Percentiles rank a stretch among this genome's conserved stretches.
Evolutionary conservation across 805 yeast species (phyloP).

Genomic region (Candida oleophila): DNA sequence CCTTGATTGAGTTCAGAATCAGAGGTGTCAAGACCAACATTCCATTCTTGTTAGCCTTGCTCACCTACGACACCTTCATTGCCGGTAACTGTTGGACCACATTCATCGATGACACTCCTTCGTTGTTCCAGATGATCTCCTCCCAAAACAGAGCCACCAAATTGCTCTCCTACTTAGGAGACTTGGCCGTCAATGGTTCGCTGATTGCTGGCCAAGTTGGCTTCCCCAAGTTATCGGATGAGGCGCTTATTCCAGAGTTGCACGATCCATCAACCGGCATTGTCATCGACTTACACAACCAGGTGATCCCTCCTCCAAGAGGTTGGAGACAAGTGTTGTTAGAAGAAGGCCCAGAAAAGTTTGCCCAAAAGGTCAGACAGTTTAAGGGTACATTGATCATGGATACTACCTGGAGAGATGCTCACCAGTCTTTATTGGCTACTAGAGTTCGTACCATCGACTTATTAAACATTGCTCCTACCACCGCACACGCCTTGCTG

Average conservation of each 20-base stretch:
- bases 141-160: conserved; percentile 98
- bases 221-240: conserved; percentile 73
- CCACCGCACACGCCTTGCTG: conserved; percentile 85
- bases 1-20: conserved; percentile 95
- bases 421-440: conserved; percentile 96
- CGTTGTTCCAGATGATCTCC: conserved; percentile 87
- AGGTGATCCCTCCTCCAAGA: conserved; percentile 48
- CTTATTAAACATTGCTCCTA: conserved; percentile 85
- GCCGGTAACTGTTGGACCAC: conserved; percentile 95
- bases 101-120: conserved; percentile 96
- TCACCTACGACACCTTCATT: conserved; percentile 87
- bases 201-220: conserved; percentile 96
- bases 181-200: conserved; percentile 92
- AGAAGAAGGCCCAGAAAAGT: conserved; percentile 82
- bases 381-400: conserved; percentile 87
- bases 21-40: conserved; percentile 99
- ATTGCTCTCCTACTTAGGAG: conserved; percentile 86
- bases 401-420: conserved; percentile 99
- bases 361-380: conserved; percentile 83
- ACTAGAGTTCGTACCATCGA: conserved; percentile 97
- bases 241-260: conserved; percentile 73
- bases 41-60: conserved; percentile 87
- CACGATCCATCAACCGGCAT: conserved; percentile 60
- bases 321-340: conserved; percentile 94
- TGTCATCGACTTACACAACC: conserved; percentile 55